These are phyloP conservation scores for Phalaenopsis equestris DNA, from an alignment of 106 monocot species.

Conservation along the genomic window DNA sequence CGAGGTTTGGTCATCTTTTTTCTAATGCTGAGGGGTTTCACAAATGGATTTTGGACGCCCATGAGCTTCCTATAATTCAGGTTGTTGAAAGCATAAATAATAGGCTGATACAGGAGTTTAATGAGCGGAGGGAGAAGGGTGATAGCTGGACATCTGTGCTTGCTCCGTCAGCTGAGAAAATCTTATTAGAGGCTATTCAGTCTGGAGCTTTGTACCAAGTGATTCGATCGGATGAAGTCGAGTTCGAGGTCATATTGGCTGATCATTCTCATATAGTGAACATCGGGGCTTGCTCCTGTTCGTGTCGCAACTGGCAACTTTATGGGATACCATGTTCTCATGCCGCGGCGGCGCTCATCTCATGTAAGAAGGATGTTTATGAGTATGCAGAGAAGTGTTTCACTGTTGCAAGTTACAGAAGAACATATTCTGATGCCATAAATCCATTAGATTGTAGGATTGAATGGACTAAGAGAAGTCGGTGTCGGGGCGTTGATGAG, in stretches of 20 bases:
- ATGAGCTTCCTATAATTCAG: conserved; percentile 61
- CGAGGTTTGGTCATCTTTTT: conserved; percentile 50
- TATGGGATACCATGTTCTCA: conserved; percentile 63
- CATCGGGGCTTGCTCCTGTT: conserved; percentile 45
- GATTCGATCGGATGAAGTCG: conserved; percentile 53
- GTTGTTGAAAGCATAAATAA: conserved; percentile 40
- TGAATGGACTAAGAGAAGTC: conserved; percentile 29
- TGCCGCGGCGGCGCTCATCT: conserved; percentile 45
- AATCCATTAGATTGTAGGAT: conserved; percentile 30
- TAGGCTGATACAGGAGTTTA: conserved; percentile 36
- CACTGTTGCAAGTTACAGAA: conserved; percentile 28
- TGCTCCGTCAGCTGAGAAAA: conserved; percentile 44
- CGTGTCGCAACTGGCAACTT: conserved; percentile 63
- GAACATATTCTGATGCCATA: conserved; percentile 34
- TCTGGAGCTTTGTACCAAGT: conserved; percentile 35
- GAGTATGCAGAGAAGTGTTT: conserved; percentile 40
- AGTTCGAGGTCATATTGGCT: conserved; percentile 52
- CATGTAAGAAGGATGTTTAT: conserved; percentile 42
- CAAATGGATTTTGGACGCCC: conserved; percentile 47
- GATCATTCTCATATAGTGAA: conserved; percentile 52
- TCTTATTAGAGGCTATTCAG: conserved; percentile 23
- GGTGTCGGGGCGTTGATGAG: conserved; percentile 10
- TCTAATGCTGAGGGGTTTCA: conserved; percentile 49
- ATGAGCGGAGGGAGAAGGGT: conserved; percentile 25
- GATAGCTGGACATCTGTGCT: conserved; percentile 30